Conservation (phyloP, 805 yeast species). For the Saturnispora bothae region DNA sequence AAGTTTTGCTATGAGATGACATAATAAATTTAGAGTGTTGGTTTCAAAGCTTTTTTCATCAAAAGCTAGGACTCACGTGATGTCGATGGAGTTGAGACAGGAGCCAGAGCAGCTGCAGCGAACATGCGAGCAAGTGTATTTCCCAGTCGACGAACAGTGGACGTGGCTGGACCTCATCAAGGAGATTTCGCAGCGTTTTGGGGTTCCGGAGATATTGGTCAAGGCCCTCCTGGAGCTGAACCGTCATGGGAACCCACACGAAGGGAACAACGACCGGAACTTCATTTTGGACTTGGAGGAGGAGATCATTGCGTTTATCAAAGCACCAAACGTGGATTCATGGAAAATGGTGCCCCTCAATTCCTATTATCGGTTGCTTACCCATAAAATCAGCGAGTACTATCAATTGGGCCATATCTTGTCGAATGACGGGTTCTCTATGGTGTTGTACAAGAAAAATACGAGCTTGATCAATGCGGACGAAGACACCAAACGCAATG, state of each 20-base stretch:
- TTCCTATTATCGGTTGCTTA: constrained; percentile 55
- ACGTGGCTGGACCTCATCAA: neutral
- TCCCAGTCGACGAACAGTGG: constrained; percentile 1
- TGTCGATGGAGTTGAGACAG: neutral
- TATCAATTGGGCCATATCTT: constrained; percentile 49
- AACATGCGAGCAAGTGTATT: no score
- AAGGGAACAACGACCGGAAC: constrained; percentile 30
- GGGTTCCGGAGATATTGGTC: constrained; percentile 22
- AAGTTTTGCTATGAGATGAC: no score
- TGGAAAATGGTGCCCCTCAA: constrained; percentile 46
- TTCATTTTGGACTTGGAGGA: constrained; percentile 42
- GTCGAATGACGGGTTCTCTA: constrained; percentile 40
- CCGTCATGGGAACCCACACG: constrained; percentile 9
- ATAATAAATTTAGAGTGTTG: no score
- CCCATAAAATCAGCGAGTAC: constrained; percentile 63
- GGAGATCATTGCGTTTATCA: constrained; percentile 36
- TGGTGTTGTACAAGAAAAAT: constrained; percentile 30
- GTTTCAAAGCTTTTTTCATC: no score
- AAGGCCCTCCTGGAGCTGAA: constrained; percentile 24
- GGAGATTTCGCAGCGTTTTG: constrained; percentile 16
- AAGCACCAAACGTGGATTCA: constrained; percentile 30
- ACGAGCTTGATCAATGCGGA: constrained; percentile 29
- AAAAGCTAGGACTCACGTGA: no score
- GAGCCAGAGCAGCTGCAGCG: constrained; percentile 1
- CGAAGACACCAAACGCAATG: constrained; percentile 23